Base-by-base conservation (phyloP, 257 asterid species). In the Solanum ahanhuiri region DNA sequence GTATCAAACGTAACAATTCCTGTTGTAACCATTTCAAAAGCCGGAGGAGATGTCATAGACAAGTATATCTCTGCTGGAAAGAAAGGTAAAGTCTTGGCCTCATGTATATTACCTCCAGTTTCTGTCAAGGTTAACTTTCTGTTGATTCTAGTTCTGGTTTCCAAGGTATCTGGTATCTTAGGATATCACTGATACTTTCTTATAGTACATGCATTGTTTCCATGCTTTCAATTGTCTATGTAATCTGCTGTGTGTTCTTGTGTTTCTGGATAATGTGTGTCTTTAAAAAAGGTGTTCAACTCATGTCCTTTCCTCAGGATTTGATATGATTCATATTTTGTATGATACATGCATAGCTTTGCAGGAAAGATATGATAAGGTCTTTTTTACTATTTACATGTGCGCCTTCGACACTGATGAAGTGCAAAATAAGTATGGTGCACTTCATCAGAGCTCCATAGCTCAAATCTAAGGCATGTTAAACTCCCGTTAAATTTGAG, bases 41-140 rank as follows among this genome's bases (percentile, higher is more conserved):
- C 96, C 8, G 96, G 92, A 88, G 99, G 99, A 89, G 97, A 90
- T 69, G 94, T 89, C 83, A 87, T 97, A 83, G 91, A 91, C 87
- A 90, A 93, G 85, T 93, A 93, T 63, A 89, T 97, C 90, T 92
- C 89, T 63, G 87, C 86, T 66, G 94, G 95, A 85, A 90, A 75
- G 33, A 90, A 89, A 89, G 99, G 99, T 94, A 83, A 89, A 88
- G 83, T 81, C 48, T 73, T 43, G 39, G 43, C 67, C 66, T 81
- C 84, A 18, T 81, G 28, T 43, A 81, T 81, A 30, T 28, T 8
- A 25, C 35, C 25, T 79, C 84, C 66, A 45, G 3, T 48, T 25
- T 79, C 39, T 28, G 84, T 45, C 17, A 28, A 79, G 84, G 84
- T 81, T 81, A 81, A 48, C 84, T 30, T 48, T 81, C 67, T 81